phyloP scores from a whole-genome alignment of 495 filamentous ascomycete genomes.

The Penicillium alfredii region DNA sequence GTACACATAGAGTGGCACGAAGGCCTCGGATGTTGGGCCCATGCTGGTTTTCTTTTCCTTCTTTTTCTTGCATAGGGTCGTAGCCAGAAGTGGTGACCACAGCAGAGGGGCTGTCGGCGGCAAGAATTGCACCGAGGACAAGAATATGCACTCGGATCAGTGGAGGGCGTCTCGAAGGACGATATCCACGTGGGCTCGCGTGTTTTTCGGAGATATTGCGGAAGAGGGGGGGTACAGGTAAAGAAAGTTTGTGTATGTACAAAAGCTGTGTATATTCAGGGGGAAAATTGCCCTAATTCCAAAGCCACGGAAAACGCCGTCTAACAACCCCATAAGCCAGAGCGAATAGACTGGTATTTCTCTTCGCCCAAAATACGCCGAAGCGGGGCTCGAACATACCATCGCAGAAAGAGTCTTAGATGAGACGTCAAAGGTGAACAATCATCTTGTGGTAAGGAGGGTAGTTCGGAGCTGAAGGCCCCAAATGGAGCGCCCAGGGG shows the following conservation, averaged over 20 bases:
- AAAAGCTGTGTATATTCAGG: slow-evolving; percentile 21
- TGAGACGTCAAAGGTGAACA: slow-evolving; percentile 14
- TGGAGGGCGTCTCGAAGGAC: slow-evolving; percentile 28
- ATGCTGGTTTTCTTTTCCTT: slow-evolving; percentile 32
- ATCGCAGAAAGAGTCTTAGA: slow-evolving; percentile 17
- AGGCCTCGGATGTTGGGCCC: slow-evolving; percentile 40
- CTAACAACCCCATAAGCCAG: no score
- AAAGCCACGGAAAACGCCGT: no score
- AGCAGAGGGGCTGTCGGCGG: slow-evolving; percentile 30
- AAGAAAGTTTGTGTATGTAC: slow-evolving; percentile 7
- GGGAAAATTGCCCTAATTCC: slow-evolving; percentile 3
- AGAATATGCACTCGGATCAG: slow-evolving; percentile 19
- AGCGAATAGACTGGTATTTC: no score
- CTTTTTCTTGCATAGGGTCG: no score
- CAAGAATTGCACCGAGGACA: slow-evolving; percentile 29
- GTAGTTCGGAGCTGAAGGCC: slow-evolving; percentile 12
- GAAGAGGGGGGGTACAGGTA: slow-evolving; percentile 13
- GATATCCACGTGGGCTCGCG: slow-evolving; percentile 32
- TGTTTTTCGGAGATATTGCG: slow-evolving; percentile 26
- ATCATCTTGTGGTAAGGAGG: slow-evolving; percentile 6
- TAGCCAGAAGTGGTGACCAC: slow-evolving; percentile 28
- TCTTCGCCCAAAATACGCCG: slow-evolving; percentile 13
- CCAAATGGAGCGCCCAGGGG: slow-evolving; percentile 6
- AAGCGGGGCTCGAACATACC: slow-evolving; percentile 14
- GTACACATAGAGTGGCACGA: slow-evolving; percentile 54